Percentiles rank a stretch among this genome's conserved stretches.
Evolutionary conservation across 2,329 filamentous ascomycete species (phyloP).

Genomic region (Trichoderma pleuroti): DNA sequence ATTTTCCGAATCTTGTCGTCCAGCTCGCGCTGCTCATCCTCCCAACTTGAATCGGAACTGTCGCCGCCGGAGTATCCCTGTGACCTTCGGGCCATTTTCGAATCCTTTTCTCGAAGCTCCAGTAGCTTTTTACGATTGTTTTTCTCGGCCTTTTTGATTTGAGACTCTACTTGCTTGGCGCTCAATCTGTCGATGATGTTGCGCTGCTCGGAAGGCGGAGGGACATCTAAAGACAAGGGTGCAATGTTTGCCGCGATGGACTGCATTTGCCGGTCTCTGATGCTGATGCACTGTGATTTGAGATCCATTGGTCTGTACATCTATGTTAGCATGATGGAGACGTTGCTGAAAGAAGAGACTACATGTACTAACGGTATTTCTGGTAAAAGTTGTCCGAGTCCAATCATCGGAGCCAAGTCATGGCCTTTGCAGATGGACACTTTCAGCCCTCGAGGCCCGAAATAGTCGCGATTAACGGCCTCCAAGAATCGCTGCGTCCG

Average conservation of each 20-base stretch:
- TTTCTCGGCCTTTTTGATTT: background rate
- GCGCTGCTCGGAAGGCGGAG: background rate
- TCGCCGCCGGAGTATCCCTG: background rate
- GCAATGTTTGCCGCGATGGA: background rate
- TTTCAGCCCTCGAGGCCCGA: background rate
- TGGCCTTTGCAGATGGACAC: background rate
- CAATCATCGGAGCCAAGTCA: background rate
- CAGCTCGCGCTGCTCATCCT: background rate
- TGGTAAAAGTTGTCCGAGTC: background rate
- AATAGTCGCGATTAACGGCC: background rate
- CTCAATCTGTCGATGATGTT: background rate
- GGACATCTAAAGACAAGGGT: background rate
- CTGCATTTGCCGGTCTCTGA: background rate
- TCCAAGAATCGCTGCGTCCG: background rate
- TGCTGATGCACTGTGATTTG: background rate
- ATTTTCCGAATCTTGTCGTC: background rate
- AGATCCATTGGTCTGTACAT: background rate
- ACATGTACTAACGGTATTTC: background rate
- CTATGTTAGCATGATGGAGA: background rate
- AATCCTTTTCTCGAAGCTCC: background rate
- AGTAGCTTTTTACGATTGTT: background rate
- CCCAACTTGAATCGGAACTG: background rate
- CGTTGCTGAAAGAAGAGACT: background rate
- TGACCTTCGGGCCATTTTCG: background rate
- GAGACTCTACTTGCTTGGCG: background rate